A percentile compares a stretch with the other conserved stretches of the same genome.
These are phyloP conservation scores for Oryza punctata DNA, from an alignment of 176 grass and related monocot genomes.

Conservation along the genomic window DNA sequence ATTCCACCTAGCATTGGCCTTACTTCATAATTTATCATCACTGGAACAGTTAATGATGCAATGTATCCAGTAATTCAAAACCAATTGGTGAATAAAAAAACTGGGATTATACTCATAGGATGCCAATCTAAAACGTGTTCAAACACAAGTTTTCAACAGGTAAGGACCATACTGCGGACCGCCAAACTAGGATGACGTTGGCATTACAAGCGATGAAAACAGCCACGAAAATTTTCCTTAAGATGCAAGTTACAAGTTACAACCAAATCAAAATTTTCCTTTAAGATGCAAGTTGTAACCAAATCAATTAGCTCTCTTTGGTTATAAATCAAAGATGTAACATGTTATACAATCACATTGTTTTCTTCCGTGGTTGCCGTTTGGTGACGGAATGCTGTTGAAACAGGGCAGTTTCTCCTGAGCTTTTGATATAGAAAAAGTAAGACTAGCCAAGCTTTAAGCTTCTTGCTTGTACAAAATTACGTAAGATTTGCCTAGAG, in stretches of 20 bases:
- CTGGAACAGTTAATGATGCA: not conserved
- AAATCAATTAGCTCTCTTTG: not conserved
- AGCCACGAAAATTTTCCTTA: not conserved
- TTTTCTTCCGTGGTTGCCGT: slow-evolving; percentile 9
- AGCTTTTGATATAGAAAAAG: not conserved
- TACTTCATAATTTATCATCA: too few relatives aligned
- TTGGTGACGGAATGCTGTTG: not conserved
- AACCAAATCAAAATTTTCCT: not conserved
- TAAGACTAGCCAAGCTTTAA: not conserved
- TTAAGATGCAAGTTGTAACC: not conserved
- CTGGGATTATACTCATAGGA: not conserved
- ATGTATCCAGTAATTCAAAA: too few relatives aligned
- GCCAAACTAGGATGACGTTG: not conserved
- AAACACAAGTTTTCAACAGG: not conserved
- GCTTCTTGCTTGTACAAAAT: slow-evolving; percentile 35
- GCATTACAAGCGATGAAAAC: not conserved
- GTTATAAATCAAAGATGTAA: slow-evolving; percentile 9
- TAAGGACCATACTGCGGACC: not conserved
- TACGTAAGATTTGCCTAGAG: slow-evolving; percentile 2
- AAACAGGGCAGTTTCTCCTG: slow-evolving; percentile 2
- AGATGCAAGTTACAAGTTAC: not conserved
- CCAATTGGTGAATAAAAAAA: not conserved
- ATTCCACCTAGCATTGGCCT: not conserved
- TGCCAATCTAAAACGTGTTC: not conserved
- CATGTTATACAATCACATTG: slow-evolving; percentile 27